Percentiles rank a stretch among this genome's conserved stretches.
phyloP scores from a whole-genome alignment of 176 grass and related monocot species.

The Phoenix roebelenii region DNA sequence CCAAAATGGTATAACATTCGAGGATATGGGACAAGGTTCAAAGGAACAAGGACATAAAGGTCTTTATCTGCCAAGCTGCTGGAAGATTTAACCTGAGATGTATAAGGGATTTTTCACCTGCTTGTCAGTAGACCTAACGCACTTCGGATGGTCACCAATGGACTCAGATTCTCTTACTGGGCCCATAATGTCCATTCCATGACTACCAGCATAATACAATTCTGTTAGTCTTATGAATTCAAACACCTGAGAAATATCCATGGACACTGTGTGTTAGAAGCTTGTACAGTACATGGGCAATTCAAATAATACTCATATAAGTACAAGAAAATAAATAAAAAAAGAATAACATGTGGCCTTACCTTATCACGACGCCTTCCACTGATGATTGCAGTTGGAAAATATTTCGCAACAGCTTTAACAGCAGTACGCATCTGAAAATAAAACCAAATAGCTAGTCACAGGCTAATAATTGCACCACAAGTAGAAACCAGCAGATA shows the following conservation, averaged over 20 bases:
- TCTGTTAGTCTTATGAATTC: slow-evolving; percentile 87
- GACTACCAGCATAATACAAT: slow-evolving; percentile 83
- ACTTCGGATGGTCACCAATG: slow-evolving; percentile 38
- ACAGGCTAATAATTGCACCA: too few relatives aligned
- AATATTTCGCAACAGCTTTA: slow-evolving; percentile 56
- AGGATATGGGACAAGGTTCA: too few relatives aligned
- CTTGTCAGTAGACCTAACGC: slow-evolving; percentile 45
- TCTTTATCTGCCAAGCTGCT: too few relatives aligned
- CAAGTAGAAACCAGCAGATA: too few relatives aligned
- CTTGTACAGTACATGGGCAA: not conserved
- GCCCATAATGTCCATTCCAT: slow-evolving; percentile 97
- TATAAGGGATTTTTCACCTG: slow-evolving; percentile 32
- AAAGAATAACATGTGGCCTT: slow-evolving; percentile 14
- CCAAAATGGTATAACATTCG: too few relatives aligned
- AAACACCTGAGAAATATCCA: slow-evolving; percentile 46
- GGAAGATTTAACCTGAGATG: slow-evolving; percentile 7
- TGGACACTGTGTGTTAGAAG: too few relatives aligned
- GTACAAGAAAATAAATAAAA: not conserved
- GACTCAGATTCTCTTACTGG: slow-evolving; percentile 41
- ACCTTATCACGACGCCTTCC: slow-evolving; percentile 96
- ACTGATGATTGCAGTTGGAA: slow-evolving; percentile 87
- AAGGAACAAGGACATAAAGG: too few relatives aligned
- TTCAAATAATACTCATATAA: not conserved
- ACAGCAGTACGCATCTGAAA: slow-evolving; percentile 76
- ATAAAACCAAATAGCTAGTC: not conserved